Evolutionary conservation across 345 rosid species (phyloP).

Genomic region (Arabidopsis suecica): DNA sequence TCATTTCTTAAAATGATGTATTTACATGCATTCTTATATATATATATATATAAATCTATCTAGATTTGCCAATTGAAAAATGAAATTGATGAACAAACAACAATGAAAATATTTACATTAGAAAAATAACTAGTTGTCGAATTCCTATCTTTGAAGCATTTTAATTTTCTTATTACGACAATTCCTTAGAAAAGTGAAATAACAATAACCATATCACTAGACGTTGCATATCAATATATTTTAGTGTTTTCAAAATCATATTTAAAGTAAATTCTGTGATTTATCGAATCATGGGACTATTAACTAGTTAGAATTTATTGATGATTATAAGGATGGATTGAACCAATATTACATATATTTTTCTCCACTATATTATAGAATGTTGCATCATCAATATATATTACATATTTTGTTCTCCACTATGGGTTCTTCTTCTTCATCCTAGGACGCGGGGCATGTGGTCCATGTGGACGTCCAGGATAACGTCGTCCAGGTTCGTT

Average conservation of each 20-base stretch:
- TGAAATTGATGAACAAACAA: no score
- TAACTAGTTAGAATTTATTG: neutral
- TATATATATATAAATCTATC: no score
- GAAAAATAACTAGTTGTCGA: neutral
- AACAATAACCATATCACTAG: no score
- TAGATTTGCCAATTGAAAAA: neutral
- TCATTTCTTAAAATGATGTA: no score
- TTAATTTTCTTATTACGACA: no score
- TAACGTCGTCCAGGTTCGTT: neutral
- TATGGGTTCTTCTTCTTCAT: neutral
- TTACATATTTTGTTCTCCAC: neutral
- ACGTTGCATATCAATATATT: neutral
- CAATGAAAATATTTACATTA: no score
- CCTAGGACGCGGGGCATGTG: neutral
- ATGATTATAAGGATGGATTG: neutral
- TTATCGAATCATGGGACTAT: no score
- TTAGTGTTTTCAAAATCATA: neutral
- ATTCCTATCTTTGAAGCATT: no score
- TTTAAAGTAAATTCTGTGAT: no score
- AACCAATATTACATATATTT: neutral
- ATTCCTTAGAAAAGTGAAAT: no score
- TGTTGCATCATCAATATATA: no score
- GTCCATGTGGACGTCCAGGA: neutral
- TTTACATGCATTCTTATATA: no score
- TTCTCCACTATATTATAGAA: neutral